Evolutionary conservation across 805 yeast genomes (phyloP), one percentile per base, ranked within the genome.

Genomic region (Saturnispora quitensis): DNA sequence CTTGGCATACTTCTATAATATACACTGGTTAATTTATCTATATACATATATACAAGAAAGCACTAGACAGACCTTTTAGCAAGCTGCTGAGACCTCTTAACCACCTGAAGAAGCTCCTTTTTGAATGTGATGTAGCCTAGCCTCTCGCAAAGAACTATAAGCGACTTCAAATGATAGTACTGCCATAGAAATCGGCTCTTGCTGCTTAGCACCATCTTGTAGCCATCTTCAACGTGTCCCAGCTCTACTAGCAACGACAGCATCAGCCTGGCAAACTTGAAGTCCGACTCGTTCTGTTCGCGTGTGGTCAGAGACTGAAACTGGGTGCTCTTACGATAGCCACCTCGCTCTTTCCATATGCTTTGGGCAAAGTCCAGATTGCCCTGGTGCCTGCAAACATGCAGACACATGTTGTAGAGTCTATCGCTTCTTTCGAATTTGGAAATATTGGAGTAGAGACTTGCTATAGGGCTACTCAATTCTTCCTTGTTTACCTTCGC

Each of bases 291-390:
- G 43, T 75, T 74, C 56, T 76, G 79, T 28, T 58, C 62, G 0
- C 52, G 49, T 9, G 68, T 58, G 0, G 70, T 47, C 17, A 80
- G 60, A 0, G 52, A 36, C 48, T 72, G 76, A 70, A 85, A 89
- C 3, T 57, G 56, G 0, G 45, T 24, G 0, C 86, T 73, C 53
- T 78, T 78, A 48, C 97, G 72, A 67, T 75, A 89, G 22, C 63
- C 55, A 2, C 97, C 97, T 60, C 97, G 77, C 60, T 86, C 95
- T 2, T 68, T 65, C 95, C 96, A 89, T 1, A 86, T 71, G 25
- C 68, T 65, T 51, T 80, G 80, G 4, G 89, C 90, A 61, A 84
- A 78, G 0, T 70, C 71, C 40, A 74, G 64, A 58, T 82, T 76
- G 40, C 73, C 71, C 60, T 77, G 77, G 45, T 72, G 70, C 12